Base-by-base conservation (phyloP, 306 rosid genomes). In the Phaseolus lunatus region DNA sequence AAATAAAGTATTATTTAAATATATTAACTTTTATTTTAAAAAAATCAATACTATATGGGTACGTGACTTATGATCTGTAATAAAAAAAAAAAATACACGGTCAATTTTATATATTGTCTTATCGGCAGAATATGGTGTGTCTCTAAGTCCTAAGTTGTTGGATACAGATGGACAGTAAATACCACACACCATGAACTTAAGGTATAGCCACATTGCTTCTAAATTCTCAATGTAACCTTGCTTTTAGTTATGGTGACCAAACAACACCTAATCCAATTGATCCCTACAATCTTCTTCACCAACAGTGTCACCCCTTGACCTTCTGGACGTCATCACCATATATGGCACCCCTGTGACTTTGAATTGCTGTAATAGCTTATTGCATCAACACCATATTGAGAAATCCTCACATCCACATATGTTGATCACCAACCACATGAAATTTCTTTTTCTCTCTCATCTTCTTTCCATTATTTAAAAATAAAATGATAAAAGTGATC, bases 351-450 rank as follows among this genome's bases (percentile, higher is more conserved):
- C 62, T 33, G 18, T 15, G 65, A 59, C 44, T 29, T 70, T 44
- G 19, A 56, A 61, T 62, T 48, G 11, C 49, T 44, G 39, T 13
- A 12, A 20, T 64, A 71, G 79, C 66, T 75, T 62, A 1, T 45
- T 37, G 52, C 39, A 26, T 14, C 52, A 78, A 23, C 27, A 27
- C 44, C 79, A 50, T 11, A 62, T 33, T 58, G 2, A 61, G 69
- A 82, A 87, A 76, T 72, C 72, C 18, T 50, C 39, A 54, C 37
- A 72, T 52, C 22, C 41, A 18, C 57, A 69, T 64, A 43, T 83
- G 85, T 70, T 87, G 95, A 83, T 92, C 83, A 92, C 84, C 97
- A 72, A 92, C 90, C 89, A 16, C 68, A 65, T 39, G 72, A 69
- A 81, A 79, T 31, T 9, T 31, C 23, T 22, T 57, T 16, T 23